Evolutionary conservation across 306 rosid genomes (phyloP).

Genomic region (Vicia villosa): DNA sequence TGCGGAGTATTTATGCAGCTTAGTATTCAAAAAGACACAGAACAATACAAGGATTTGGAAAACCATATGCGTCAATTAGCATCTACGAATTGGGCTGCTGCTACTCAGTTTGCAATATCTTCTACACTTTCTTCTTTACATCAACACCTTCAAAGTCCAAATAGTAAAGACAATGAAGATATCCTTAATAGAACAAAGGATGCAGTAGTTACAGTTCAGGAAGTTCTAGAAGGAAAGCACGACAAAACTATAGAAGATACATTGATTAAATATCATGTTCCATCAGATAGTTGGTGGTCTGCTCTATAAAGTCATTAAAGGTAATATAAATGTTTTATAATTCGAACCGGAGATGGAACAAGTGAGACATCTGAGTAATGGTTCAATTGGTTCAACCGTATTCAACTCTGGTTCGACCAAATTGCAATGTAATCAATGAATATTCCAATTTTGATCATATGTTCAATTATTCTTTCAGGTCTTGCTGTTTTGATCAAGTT

Average conservation of each 20-base stretch:
- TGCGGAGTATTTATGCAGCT: slow-evolving; percentile 67
- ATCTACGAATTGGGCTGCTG: slow-evolving; percentile 53
- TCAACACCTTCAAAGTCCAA: slow-evolving; percentile 53
- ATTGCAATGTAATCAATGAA: background rate
- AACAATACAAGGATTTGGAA: slow-evolving; percentile 32
- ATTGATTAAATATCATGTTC: slow-evolving; percentile 44
- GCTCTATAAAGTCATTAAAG: slow-evolving; percentile 64
- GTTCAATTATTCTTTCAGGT: slow-evolving; percentile 43
- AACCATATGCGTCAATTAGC: slow-evolving; percentile 43
- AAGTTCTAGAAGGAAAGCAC: slow-evolving; percentile 69
- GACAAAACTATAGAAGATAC: slow-evolving; percentile 55
- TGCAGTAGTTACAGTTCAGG: slow-evolving; percentile 69
- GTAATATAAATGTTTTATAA: slow-evolving; percentile 33
- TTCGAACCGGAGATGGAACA: background rate
- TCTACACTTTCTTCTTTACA: slow-evolving; percentile 56
- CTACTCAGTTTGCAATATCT: slow-evolving; percentile 60
- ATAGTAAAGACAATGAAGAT: slow-evolving; percentile 39
- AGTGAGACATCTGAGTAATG: too few species aligned
- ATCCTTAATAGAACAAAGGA: slow-evolving; percentile 58
- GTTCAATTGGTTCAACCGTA: background rate
- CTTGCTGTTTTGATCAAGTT: slow-evolving; percentile 58
- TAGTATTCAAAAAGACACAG: slow-evolving; percentile 48
- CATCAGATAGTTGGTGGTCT: slow-evolving; percentile 68
- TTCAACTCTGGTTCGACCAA: background rate
- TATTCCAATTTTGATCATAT: background rate